Conservation (phyloP, 2,329 filamentous ascomycete genomes). For the Monosporascus sp. region DNA sequence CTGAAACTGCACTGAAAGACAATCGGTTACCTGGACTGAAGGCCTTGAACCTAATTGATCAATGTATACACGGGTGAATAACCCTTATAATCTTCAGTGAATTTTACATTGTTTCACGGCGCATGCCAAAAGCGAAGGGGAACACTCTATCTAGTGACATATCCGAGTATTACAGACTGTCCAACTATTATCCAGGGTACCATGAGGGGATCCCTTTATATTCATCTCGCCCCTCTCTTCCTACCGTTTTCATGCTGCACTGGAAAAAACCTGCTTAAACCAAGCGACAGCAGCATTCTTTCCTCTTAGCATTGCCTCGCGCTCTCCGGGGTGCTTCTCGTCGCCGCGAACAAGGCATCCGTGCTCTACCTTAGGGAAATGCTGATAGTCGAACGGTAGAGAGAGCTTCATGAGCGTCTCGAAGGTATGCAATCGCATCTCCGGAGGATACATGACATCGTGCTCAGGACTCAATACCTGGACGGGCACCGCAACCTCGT, state of each 20-base stretch:
- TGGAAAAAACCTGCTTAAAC: slow-evolving; percentile 28
- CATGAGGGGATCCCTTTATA: too few species aligned
- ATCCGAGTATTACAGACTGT: not conserved
- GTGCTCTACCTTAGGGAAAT: slow-evolving; percentile 46
- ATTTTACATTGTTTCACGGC: not conserved
- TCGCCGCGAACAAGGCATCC: slow-evolving; percentile 38
- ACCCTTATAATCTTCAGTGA: not conserved
- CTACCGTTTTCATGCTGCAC: not conserved
- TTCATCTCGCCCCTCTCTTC: not conserved
- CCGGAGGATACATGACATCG: slow-evolving; percentile 35
- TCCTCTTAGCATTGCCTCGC: slow-evolving; percentile 37
- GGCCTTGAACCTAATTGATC: too few species aligned
- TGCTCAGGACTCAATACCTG: slow-evolving; percentile 35
- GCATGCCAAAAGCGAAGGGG: too few species aligned
- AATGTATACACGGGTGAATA: not conserved
- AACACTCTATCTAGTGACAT: not conserved
- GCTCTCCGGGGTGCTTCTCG: slow-evolving; percentile 30
- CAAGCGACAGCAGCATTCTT: slow-evolving; percentile 43
- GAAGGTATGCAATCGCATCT: slow-evolving; percentile 40
- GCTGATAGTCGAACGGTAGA: slow-evolving; percentile 42
- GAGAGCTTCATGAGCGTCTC: slow-evolving; percentile 30
- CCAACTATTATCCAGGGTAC: not conserved
- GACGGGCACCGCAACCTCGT: slow-evolving; percentile 36
- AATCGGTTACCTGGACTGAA: too few species aligned
- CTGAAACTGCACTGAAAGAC: too few species aligned